Base-by-base conservation (phyloP, 2,329 filamentous ascomycete species). In the Beauveria sp. region DNA sequence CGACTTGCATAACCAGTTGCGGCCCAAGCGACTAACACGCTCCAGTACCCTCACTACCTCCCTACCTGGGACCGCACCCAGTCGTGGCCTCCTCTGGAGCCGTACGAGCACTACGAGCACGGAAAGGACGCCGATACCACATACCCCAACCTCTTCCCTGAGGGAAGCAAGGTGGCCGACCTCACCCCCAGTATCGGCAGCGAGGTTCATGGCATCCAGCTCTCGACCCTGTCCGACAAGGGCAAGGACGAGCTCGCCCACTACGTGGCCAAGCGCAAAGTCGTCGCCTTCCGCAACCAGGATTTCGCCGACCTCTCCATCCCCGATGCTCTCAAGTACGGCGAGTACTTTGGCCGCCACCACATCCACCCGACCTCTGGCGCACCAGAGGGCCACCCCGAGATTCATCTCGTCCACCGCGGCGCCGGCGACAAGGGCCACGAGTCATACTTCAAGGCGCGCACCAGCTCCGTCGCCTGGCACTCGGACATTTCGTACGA, bases 401-500 rank as follows among this genome's bases (percentile, higher is more conserved):
- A 88, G 68, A 75, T 90, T 18, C 87, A 90, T 68, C 78, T 90
- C 2, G 87, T 90, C 5, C 86, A 89, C 70, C 80, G 86, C 52
- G 82, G 83, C 24, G 85, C 66, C 3, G 66, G 66, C 20, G 65
- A 69, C 62, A 62, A 47, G 28, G 83, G 9, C 81, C 83, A 34
- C 9, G 72, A 79, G 2, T 76, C 80, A 40, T 87, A 86, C 72
- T 84, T 89, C 61, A 57, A 61, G 41, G 28, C 88, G 90, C 82
- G 88, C 52, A 91, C 88, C 3, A 91, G 86, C 73, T 87, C 85
- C 1, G 84, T 92, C 8, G 88, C 89, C 16, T 93, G 90, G 90
- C 90, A 94, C 73, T 88, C 85, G 0, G 90, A 94, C 66, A 86
- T 94, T 2, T 89, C 87, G 1, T 94, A 92, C 69, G 91, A 94